These are phyloP conservation scores for Mycothermus thermophilus DNA, from an alignment of 495 filamentous ascomycete species.

Conservation along the genomic window DNA sequence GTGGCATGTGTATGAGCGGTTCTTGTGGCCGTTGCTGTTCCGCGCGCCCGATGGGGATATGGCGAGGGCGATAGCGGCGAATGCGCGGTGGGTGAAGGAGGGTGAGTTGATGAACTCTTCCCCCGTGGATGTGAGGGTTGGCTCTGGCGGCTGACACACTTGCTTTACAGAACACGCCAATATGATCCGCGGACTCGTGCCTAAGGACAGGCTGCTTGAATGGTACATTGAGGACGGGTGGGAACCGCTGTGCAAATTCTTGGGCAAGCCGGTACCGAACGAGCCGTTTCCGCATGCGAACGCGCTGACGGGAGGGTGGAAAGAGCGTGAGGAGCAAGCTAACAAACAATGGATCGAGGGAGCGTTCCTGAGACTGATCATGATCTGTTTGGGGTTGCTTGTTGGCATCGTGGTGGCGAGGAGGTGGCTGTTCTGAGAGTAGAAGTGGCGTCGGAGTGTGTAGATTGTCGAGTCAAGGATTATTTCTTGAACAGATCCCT, in stretches of 20 bases:
- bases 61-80: slow-evolving; percentile 9
- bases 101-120: slow-evolving; percentile 9
- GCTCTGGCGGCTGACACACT: too few species aligned
- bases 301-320: slow-evolving; percentile 13
- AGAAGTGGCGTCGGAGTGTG: too few species aligned
- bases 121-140: too few species aligned
- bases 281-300: slow-evolving; percentile 29
- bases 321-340: slow-evolving; percentile 15
- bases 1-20: slow-evolving; percentile 17
- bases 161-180: slow-evolving; percentile 16
- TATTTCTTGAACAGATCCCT: slow-evolving; percentile 47
- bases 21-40: slow-evolving; percentile 17
- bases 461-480: too few species aligned
- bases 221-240: slow-evolving; percentile 36
- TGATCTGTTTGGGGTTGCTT: slow-evolving; percentile 1
- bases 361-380: slow-evolving; percentile 15
- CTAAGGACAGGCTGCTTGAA: slow-evolving; percentile 31
- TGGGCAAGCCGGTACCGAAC: slow-evolving; percentile 30
- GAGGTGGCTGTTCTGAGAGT: background rate
- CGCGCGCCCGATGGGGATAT: slow-evolving; percentile 13
- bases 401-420: background rate
- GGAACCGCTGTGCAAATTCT: slow-evolving; percentile 35
- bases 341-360: slow-evolving; percentile 18
- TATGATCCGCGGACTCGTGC: slow-evolving; percentile 25
- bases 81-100: slow-evolving; percentile 10